A percentile compares a stretch with the other conserved stretches of the same genome.
These are phyloP conservation scores for Amylostereum chailletii DNA, from an alignment of 1,284 basidiomycete genomes.

Conservation along the genomic window DNA sequence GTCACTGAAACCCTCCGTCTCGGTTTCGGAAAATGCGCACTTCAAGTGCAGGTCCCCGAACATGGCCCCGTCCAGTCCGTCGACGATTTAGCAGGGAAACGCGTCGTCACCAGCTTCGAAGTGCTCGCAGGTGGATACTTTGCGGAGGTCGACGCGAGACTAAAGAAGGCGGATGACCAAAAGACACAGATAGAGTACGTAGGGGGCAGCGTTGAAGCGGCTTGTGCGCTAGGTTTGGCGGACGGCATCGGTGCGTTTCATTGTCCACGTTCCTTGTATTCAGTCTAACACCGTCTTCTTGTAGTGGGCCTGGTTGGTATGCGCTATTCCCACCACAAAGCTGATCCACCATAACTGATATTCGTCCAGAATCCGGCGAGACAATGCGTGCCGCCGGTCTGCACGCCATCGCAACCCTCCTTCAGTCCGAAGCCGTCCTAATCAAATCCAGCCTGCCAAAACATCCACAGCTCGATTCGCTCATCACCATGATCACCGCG, in stretches of 20 bases:
- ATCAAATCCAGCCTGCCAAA: conserved; percentile 75
- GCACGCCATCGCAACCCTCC: conserved; percentile 84
- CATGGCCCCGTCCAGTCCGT: conserved; percentile 59
- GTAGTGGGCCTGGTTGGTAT: conserved; percentile 85
- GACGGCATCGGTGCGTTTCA: conserved; percentile 83
- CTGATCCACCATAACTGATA: too few relatives aligned
- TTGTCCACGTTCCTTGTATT: conserved; percentile 2
- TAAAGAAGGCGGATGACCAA: conserved; percentile 38
- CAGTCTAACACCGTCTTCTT: conserved; percentile 7
- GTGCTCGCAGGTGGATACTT: conserved; percentile 83
- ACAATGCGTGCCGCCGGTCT: conserved; percentile 99
- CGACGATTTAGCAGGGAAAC: conserved; percentile 81
- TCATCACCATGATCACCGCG: conserved; percentile 78
- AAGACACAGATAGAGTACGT: conserved; percentile 89
- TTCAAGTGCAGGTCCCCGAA: conserved; percentile 95
- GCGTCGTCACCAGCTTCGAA: conserved; percentile 93
- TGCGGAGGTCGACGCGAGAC: conserved; percentile 54
- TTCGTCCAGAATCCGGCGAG: conserved; percentile 85
- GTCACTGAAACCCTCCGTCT: conserved; percentile 81
- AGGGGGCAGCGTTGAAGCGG: conserved; percentile 96
- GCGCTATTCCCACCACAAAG: too few relatives aligned
- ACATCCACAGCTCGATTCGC: conserved; percentile 56
- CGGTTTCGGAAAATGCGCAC: conserved; percentile 89
- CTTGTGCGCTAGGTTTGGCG: conserved; percentile 92
- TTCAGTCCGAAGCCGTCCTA: conserved; percentile 88